Base-by-base conservation (phyloP, 768 basidiomycete genomes). In the Xanthoconium purpureum region DNA sequence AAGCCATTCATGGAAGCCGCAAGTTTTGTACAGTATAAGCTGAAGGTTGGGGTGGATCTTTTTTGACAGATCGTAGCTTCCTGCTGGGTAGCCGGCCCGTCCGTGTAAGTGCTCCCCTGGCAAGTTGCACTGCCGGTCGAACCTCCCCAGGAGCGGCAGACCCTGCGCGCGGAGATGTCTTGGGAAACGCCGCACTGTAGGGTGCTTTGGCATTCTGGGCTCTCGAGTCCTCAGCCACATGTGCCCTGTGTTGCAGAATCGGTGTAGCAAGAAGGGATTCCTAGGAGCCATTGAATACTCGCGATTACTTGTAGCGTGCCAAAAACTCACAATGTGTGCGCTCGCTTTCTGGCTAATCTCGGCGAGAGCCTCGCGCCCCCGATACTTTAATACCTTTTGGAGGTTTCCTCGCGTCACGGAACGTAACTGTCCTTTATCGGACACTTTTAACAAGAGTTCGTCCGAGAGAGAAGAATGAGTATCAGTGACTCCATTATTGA, bases 381-480 rank as follows among this genome's bases (percentile, higher is more conserved):
- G 77, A 67, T 80, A 93, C 50, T 75, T 83, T 20, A 93, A 72
- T 5, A 86, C 77, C 70, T 91, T 91, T 62, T 86, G 82, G 38
- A 93, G 71, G 69, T 90, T 91, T 79, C 83, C 84, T 54, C 87
- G 77, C 24, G 91, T 93, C 67, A 78, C 78, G 40, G 82, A 75
- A 40, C 91, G 78, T 52, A 93, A 62, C 43, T 79, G 62, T 6
- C 77, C 74, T 13, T 71, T 66, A 35, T 78, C 73, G 39, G 69
- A 63, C 30, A 71, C 66, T 8, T 67, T 66, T 47, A 82, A 67
- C 18, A 59, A 67, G 50, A 74, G 71, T 68, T 88, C 88, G 39
- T 73, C 61, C 48, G 77, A 74, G 30, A 91, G 66, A 38, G 84
- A 66, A 4, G 78, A 67, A 32, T 71, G 69, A 5, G 82, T 73